A percentile compares a stretch with the other conserved stretches of the same genome.
phyloP scores from a whole-genome alignment of 2,329 filamentous ascomycete genomes.

The Fusarium dlaminii region DNA sequence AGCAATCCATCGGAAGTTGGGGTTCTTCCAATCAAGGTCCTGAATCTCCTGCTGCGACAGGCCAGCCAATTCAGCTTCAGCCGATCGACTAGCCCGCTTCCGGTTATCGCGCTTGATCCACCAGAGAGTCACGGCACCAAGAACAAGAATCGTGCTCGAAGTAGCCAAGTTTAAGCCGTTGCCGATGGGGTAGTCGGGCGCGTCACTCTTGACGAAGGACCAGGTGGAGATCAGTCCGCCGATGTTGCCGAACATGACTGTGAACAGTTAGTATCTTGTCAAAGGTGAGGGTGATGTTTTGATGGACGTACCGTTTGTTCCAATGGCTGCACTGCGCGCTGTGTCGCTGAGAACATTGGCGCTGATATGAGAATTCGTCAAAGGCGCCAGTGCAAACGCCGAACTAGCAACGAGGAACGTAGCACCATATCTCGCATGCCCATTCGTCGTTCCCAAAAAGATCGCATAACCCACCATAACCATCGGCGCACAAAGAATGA shows the following conservation, averaged over 20 bases:
- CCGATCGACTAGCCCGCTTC: slow-evolving; percentile 40
- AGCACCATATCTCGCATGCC: slow-evolving; percentile 71
- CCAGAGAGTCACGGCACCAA: slow-evolving; percentile 54
- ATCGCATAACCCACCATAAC: slow-evolving; percentile 77
- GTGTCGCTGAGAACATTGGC: slow-evolving; percentile 79
- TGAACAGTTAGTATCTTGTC: not conserved
- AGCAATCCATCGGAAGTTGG: slow-evolving; percentile 66
- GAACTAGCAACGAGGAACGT: slow-evolving; percentile 71
- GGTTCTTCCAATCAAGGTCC: slow-evolving; percentile 73
- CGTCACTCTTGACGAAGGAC: slow-evolving; percentile 70
- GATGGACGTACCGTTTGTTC: slow-evolving; percentile 53
- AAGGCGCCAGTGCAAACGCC: slow-evolving; percentile 13
- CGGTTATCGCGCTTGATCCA: slow-evolving; percentile 73
- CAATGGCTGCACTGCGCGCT: slow-evolving; percentile 72
- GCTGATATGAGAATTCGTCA: slow-evolving; percentile 55
- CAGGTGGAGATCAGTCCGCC: slow-evolving; percentile 73
- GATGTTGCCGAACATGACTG: slow-evolving; percentile 75
- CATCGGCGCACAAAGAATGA: slow-evolving; percentile 67
- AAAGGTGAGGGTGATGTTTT: fast-evolving
- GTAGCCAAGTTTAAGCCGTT: slow-evolving; percentile 76
- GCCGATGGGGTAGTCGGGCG: slow-evolving; percentile 72
- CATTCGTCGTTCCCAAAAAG: slow-evolving; percentile 67
- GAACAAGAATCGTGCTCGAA: slow-evolving; percentile 59
- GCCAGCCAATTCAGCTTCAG: slow-evolving; percentile 60
- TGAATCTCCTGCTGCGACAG: slow-evolving; percentile 63